Conservation (phyloP, 345 rosid genomes). For the Erucastrum elatum region DNA sequence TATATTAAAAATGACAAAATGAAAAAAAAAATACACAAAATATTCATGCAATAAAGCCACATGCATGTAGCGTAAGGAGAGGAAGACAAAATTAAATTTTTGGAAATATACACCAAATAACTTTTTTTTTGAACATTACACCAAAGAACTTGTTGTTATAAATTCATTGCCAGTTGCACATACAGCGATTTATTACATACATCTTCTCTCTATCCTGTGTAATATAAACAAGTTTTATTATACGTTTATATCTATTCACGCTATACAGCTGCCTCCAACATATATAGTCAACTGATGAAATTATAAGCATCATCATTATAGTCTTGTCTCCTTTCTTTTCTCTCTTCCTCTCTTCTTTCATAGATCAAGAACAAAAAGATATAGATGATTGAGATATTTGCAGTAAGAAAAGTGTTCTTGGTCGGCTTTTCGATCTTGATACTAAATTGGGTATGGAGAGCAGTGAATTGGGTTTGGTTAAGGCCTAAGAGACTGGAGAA, state of each 20-base stretch:
- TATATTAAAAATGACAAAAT: neutral
- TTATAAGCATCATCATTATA: constrained; percentile 36
- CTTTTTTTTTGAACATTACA: constrained; percentile 18
- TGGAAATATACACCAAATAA: constrained; percentile 37
- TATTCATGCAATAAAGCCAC: constrained; percentile 49
- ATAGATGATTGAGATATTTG: constrained; percentile 23
- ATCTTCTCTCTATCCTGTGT: constrained; percentile 8
- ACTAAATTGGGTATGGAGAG: constrained; percentile 42
- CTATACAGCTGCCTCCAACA: constrained; percentile 41
- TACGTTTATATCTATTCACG: constrained; percentile 1
- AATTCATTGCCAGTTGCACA: constrained; percentile 47
- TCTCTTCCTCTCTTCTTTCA: constrained; percentile 12
- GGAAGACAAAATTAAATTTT: constrained; percentile 41
- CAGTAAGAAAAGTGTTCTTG: constrained; percentile 20
- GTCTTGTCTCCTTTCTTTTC: constrained; percentile 30
- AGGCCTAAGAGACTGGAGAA: constrained; percentile 48
- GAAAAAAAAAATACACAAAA: neutral
- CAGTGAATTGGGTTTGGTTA: constrained; percentile 50
- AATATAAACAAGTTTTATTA: constrained; percentile 19
- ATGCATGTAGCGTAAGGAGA: constrained; percentile 45
- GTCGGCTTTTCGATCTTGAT: constrained; percentile 33
- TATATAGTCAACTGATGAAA: constrained; percentile 40
- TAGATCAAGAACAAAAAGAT: constrained; percentile 5
- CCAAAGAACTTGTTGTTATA: constrained; percentile 40
- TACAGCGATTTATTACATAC: constrained; percentile 43